Base-by-base conservation (phyloP, 2,329 filamentous ascomycete genomes). In the Emmonsiellopsis sp. region DNA sequence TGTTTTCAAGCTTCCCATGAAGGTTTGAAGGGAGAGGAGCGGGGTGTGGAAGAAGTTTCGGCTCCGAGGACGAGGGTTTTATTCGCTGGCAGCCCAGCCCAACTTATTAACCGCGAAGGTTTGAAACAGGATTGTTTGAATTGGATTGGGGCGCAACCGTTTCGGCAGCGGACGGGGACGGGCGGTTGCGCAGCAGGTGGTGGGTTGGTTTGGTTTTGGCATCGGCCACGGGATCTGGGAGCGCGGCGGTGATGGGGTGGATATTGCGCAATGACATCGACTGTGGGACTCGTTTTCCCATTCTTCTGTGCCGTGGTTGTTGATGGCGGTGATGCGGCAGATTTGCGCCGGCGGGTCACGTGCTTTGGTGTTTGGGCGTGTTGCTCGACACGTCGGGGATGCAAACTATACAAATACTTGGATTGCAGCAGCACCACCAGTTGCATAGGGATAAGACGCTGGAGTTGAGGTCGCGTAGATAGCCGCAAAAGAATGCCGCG, bases 361-460 rank as follows among this genome's bases (percentile, higher is more conserved):
- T 69, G 66, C 17, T 10, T 33, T 59, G 64, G 66, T 58, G 66
- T 66, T 62, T 56, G 48, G 55, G 52, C 63, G 63, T 61, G 63
- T 62, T 49, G 33, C 42, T 27, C 21, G 32, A 53, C 60, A 56
- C 56, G 59, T 53, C 27, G 42, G 31, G 14, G 6, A 17, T 39
- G 48, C 31, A 33, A 36, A 42, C 31, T 43, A n/a, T 2, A 31
- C 42, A 51, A 51, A 51, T 51, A 44, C n/a, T 43, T 14, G 21
- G 6, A 10, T 44, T 49, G 5, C 17, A 5, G 17, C 34, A 31
- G 17, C 17, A n/a, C 17, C 9, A 49, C 6, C 31, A 36, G 21
- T 49, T 14, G 46, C 46, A n/a, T 37, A 48, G 27, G n/a, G 8
- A 10, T 13, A 9, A 4, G 7, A 1, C 3, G 17, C 43, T 48